Evolutionary conservation across 495 filamentous ascomycete species (phyloP).

Genomic region (Aspergillus taichungensis): DNA sequence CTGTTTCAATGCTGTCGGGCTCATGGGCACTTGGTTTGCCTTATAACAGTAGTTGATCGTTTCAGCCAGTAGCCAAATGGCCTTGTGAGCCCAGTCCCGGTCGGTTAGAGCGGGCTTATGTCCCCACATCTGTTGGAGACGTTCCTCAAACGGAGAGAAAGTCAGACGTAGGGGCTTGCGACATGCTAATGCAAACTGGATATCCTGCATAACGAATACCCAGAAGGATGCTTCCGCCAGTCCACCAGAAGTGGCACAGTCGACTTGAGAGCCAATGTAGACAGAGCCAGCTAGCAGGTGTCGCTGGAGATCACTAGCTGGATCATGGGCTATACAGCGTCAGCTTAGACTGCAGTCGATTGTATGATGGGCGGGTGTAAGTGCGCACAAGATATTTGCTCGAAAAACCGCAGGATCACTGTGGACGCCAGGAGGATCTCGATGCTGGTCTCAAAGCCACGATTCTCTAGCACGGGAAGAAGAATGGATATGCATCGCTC

Average conservation of each 20-base stretch:
- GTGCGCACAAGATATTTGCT: constrained; percentile 32
- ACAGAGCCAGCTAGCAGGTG: constrained; percentile 36
- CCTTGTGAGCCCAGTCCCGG: constrained; percentile 32
- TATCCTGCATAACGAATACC: constrained; percentile 37
- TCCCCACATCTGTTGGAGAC: constrained; percentile 25
- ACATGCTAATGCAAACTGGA: constrained; percentile 32
- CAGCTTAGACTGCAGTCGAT: not conserved
- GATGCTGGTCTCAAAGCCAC: constrained; percentile 26
- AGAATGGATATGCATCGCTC: constrained; percentile 37
- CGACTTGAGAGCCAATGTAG: constrained; percentile 35
- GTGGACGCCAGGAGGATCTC: constrained; percentile 36
- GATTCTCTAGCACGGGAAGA: constrained; percentile 28
- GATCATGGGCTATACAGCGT: constrained; percentile 19
- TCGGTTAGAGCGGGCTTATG: constrained; percentile 20
- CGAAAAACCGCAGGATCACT: constrained; percentile 35
- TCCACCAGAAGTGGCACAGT: constrained; percentile 30
- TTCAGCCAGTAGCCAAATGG: constrained; percentile 33
- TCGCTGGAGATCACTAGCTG: constrained; percentile 30
- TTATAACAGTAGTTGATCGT: constrained; percentile 33
- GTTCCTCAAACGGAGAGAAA: constrained; percentile 29
- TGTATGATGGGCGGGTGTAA: too few relatives aligned
- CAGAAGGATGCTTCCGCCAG: constrained; percentile 36
- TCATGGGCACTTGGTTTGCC: constrained; percentile 10
- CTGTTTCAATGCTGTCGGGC: constrained; percentile 17
- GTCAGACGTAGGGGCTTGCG: constrained; percentile 30